Percentiles rank a stretch among this genome's conserved stretches.
Conservation (phyloP, 768 basidiomycete species). For the Auricularia heimuer region DNA sequence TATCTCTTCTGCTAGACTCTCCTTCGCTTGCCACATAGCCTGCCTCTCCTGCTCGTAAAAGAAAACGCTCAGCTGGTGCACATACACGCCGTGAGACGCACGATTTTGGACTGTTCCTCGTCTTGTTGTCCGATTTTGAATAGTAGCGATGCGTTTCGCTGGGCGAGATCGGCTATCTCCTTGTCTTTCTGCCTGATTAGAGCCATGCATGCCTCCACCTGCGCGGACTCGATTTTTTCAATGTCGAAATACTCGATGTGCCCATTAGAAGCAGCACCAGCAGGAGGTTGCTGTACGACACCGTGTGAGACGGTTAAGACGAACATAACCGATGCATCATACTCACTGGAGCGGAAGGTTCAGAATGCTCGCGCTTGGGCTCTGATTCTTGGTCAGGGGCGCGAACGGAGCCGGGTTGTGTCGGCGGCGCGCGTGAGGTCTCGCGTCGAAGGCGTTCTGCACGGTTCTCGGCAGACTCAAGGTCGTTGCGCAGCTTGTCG, state of each 20-base stretch:
- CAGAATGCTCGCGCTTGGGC: slow-evolving; percentile 16
- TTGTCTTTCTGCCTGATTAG: slow-evolving; percentile 29
- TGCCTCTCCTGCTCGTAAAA: too few relatives aligned
- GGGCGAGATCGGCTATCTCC: slow-evolving; percentile 32
- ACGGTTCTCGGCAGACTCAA: slow-evolving; percentile 49
- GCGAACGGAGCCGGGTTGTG: slow-evolving; percentile 20
- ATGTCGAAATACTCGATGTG: slow-evolving; percentile 36
- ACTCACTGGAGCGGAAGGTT: slow-evolving; percentile 1
- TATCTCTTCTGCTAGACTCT: too few relatives aligned
- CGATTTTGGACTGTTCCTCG: too few relatives aligned
- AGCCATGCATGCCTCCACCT: slow-evolving; percentile 39
- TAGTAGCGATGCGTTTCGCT: slow-evolving; percentile 8
- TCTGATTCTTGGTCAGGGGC: slow-evolving; percentile 15
- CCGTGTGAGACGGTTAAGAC: too few relatives aligned
- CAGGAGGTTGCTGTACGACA: slow-evolving; percentile 4
- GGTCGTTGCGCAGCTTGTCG: slow-evolving; percentile 39
- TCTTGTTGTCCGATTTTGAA: too few relatives aligned
- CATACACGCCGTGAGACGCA: too few relatives aligned
- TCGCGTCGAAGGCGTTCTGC: slow-evolving; percentile 49
- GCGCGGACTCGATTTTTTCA: slow-evolving; percentile 49
- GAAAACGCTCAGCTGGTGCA: too few relatives aligned
- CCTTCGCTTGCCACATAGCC: too few relatives aligned
- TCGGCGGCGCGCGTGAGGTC: slow-evolving; percentile 32
- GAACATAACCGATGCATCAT: too few relatives aligned
- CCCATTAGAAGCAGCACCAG: slow-evolving; percentile 27